Base-by-base conservation (phyloP, 108 stramenopile genomes). In the Hondaea fermentalgiana region DNA sequence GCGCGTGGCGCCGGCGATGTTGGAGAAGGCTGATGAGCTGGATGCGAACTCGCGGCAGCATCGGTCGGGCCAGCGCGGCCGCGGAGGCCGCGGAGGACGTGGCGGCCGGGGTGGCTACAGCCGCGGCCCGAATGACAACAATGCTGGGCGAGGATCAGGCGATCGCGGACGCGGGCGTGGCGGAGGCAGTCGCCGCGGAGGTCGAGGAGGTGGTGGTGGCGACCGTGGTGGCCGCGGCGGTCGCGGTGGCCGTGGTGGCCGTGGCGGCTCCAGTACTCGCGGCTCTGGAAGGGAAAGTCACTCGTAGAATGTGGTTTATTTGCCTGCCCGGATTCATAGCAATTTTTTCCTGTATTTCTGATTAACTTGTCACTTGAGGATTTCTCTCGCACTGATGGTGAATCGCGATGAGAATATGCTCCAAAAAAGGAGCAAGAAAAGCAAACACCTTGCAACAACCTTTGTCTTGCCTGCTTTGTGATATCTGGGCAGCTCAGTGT, bases 1-100 rank as follows among this genome's bases (percentile, higher is more conserved):
- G 55, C 92, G 98, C 60, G 91, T 99, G 53, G 97, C 97, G 55
- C 96, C 97, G 53, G 97, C 98, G 87, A 92, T 97, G 53, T 89
- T 98, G 72, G 97, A 99, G 69, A 93, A 93, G 59, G 97, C 97
- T 4, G 89, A 90, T 17, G 96, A 96, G 90, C 92, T 96, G 72
- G 96, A 96, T 45, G 93, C 87, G 89, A 90, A 60, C 90, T 92
- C 91, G 89, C 88, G 76, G 71, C 88, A 91, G 60, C 91, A 88
- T 19, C 91, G 91, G 83, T 90, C 90, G n/a, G 90, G 51, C 44
- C 53, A 14, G 25, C 53, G 87, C 25, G 57, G 87, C 29, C 6
- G 57, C 57, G 51, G 92, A 35, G 88, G 93, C 88, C 83, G 90
- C 58, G 59, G 92, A 55, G 90, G 94, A 6, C 89, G 94, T 21